phyloP scores from a whole-genome alignment of 306 rosid genomes.

The Rosa multiflora region DNA sequence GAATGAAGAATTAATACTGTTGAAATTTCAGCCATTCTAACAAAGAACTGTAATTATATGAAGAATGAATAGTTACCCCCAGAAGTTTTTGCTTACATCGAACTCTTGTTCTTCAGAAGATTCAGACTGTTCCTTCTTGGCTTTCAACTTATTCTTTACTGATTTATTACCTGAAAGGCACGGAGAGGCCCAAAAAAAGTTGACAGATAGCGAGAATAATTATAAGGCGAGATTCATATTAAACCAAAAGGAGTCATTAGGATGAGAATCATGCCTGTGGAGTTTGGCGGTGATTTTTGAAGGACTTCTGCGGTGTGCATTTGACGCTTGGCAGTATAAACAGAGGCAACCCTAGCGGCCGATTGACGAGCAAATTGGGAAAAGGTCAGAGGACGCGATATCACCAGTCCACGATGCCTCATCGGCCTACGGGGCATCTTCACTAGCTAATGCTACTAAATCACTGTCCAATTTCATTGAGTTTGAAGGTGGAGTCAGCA shows the following conservation, averaged over 20 bases:
- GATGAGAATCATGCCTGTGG: slow-evolving; percentile 21
- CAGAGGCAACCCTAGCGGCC: slow-evolving; percentile 37
- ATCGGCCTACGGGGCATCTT: slow-evolving; percentile 54
- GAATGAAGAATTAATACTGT: not conserved
- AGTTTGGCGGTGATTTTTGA: slow-evolving; percentile 24
- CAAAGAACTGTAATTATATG: not conserved
- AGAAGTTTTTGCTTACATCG: slow-evolving; percentile 44
- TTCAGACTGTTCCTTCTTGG: slow-evolving; percentile 32
- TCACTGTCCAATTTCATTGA: not conserved
- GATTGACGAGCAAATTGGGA: slow-evolving; percentile 57
- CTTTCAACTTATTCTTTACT: slow-evolving; percentile 25
- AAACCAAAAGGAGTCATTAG: not conserved
- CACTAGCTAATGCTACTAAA: not conserved
- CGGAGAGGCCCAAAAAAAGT: not conserved
- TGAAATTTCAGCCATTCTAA: not conserved
- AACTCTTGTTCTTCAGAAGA: slow-evolving; percentile 61
- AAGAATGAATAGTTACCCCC: not conserved
- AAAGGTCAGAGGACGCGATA: slow-evolving; percentile 53
- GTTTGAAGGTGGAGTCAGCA: not conserved
- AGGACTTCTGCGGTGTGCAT: slow-evolving; percentile 11
- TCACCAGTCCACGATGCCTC: slow-evolving; percentile 28
- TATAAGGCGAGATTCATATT: not conserved
- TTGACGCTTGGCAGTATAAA: slow-evolving; percentile 22
- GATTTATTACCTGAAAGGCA: slow-evolving; percentile 38
- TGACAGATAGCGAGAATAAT: not conserved